These are phyloP conservation scores for Pestalotiopsis sp. DNA, from an alignment of 2,329 filamentous ascomycete genomes.

Conservation along the genomic window DNA sequence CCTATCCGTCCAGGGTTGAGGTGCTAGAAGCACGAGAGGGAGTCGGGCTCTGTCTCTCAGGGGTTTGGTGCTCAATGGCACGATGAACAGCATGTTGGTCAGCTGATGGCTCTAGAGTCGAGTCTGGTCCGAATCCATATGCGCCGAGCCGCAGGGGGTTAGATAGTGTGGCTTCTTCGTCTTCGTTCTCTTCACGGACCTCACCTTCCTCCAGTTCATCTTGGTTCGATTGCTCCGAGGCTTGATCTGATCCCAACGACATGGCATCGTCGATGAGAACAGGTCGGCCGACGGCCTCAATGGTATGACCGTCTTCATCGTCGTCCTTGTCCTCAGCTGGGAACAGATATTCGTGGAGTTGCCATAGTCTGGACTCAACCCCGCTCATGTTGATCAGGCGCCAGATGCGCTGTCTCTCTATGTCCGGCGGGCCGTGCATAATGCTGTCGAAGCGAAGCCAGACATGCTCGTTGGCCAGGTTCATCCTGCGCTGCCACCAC, in stretches of 20 bases:
- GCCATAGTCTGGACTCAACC: not conserved
- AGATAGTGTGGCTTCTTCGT: no score
- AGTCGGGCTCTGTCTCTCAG: not conserved
- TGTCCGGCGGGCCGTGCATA: not conserved
- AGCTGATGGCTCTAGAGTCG: no score
- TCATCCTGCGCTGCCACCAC: slow-evolving; percentile 20
- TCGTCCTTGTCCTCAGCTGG: slow-evolving; percentile 5
- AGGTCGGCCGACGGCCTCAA: not conserved
- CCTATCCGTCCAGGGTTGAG: not conserved
- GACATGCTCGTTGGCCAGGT: slow-evolving; percentile 21
- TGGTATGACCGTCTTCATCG: slow-evolving; percentile 7
- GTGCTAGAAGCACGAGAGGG: not conserved
- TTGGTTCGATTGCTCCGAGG: not conserved
- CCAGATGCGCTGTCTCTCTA: slow-evolving; percentile 4
- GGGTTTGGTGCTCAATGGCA: not conserved
- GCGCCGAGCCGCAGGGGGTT: no score
- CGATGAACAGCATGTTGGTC: no score
- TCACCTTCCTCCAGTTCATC: not conserved
- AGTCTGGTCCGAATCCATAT: no score
- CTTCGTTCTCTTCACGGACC: not conserved
- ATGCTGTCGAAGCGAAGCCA: slow-evolving; percentile 10
- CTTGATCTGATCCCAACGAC: not conserved
- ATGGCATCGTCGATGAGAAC: not conserved
- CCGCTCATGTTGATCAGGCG: slow-evolving; percentile 13
- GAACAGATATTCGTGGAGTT: not conserved